A percentile compares a stretch with the other conserved stretches of the same genome.
Conservation (phyloP, 1,284 basidiomycete species). For the Calocybe gambosa region DNA sequence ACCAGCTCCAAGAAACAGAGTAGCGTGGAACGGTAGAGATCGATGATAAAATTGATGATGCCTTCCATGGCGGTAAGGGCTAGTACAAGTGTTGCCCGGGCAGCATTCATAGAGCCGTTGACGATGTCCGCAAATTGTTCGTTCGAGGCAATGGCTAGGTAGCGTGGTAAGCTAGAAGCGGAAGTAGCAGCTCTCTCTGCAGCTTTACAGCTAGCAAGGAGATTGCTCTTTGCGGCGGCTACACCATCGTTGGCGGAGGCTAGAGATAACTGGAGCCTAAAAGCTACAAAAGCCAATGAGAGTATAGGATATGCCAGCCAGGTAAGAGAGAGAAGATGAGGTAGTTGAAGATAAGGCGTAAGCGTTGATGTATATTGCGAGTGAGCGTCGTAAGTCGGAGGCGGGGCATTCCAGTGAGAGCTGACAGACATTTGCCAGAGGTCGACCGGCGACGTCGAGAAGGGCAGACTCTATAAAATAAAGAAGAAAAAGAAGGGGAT, state of each 20-base stretch:
- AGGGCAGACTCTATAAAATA: constrained; percentile 16
- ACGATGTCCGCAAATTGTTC: constrained; percentile 70
- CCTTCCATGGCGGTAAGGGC: constrained; percentile 78
- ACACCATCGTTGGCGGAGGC: constrained; percentile 62
- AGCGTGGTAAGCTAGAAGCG: constrained; percentile 82
- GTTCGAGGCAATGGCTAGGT: constrained; percentile 81
- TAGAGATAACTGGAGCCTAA: constrained; percentile 72
- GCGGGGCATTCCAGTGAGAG: constrained; percentile 35
- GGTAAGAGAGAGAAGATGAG: constrained; percentile 76
- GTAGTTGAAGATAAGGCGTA: constrained; percentile 77
- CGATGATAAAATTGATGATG: constrained; percentile 88
- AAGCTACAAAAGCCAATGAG: constrained; percentile 82
- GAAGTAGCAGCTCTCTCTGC: constrained; percentile 79
- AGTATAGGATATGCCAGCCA: constrained; percentile 83
- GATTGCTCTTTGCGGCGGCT: constrained; percentile 60
- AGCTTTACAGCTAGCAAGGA: constrained; percentile 76
- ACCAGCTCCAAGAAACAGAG: constrained; percentile 90
- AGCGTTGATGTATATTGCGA: constrained; percentile 45
- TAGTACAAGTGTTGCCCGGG: constrained; percentile 67
- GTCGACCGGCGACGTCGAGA: constrained; percentile 37
- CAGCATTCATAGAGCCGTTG: constrained; percentile 73
- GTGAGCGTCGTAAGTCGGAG: constrained; percentile 49
- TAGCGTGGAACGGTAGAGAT: constrained; percentile 87
- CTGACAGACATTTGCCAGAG: constrained; percentile 21
- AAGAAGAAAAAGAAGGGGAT: constrained; percentile 12